Conservation (phyloP, 345 rosid species). For the Limnanthes douglasii region DNA sequence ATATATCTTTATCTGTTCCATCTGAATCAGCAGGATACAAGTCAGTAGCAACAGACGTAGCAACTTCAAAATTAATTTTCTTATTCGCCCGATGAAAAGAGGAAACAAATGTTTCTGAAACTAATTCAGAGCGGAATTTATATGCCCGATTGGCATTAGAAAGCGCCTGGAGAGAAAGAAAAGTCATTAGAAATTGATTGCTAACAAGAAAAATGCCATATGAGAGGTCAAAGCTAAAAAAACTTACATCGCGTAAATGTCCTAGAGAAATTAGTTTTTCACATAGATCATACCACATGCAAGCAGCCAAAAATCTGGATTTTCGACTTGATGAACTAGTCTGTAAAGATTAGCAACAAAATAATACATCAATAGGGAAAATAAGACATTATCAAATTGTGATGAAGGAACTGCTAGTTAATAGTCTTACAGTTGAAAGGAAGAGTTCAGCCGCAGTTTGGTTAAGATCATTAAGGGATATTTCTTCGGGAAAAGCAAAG, state of each 20-base stretch:
- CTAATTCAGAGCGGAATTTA: constrained; percentile 48
- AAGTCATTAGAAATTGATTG: constrained; percentile 1
- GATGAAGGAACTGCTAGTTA: neutral
- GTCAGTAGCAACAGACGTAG: constrained; percentile 31
- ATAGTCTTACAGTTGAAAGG: constrained; percentile 44
- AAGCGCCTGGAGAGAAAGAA: constrained; percentile 45
- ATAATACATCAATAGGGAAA: neutral
- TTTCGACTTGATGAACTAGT: constrained; percentile 26
- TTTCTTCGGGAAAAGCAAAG: constrained; percentile 22
- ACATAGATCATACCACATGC: constrained; percentile 68
- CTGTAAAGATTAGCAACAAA: constrained; percentile 19
- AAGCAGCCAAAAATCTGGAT: constrained; percentile 55
- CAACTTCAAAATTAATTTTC: constrained; percentile 27
- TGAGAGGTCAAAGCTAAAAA: constrained; percentile 2
- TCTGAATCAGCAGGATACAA: constrained; percentile 30
- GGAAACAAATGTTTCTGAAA: constrained; percentile 54
- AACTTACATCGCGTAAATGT: constrained; percentile 50
- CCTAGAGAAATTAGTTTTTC: constrained; percentile 52
- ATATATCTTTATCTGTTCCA: constrained; percentile 25
- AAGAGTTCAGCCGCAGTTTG: constrained; percentile 43
- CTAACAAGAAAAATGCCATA: no score
- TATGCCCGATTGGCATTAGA: constrained; percentile 64
- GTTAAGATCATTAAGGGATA: constrained; percentile 36
- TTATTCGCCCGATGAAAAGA: constrained; percentile 35
- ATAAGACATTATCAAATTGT: neutral